Percentiles rank a stretch among this genome's conserved stretches.
These are phyloP conservation scores for Myriosclerotinia curreyana DNA, from an alignment of 2,329 filamentous ascomycete genomes.

Conservation along the genomic window DNA sequence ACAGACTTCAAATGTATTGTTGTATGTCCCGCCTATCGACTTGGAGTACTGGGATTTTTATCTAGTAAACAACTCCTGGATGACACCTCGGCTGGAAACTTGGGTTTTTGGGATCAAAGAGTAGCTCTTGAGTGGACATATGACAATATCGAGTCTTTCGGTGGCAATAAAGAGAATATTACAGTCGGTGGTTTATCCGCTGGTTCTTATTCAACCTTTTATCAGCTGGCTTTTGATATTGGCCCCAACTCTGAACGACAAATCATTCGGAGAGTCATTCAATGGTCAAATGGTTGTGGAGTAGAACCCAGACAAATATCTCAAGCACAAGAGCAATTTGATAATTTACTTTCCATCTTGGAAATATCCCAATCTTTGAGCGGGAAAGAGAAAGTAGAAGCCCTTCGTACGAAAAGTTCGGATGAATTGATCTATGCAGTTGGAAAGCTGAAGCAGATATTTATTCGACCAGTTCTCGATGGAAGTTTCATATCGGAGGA, in stretches of 20 bases:
- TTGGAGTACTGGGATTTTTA: slow-evolving; percentile 44
- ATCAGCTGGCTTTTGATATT: slow-evolving; percentile 28
- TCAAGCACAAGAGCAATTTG: slow-evolving; percentile 27
- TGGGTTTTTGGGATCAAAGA: slow-evolving; percentile 58
- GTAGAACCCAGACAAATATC: slow-evolving; percentile 44
- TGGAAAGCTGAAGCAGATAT: slow-evolving; percentile 23
- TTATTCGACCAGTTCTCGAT: slow-evolving; percentile 27
- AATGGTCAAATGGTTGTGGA: slow-evolving; percentile 45
- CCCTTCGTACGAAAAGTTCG: slow-evolving; percentile 18
- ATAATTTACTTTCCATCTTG: slow-evolving; percentile 24
- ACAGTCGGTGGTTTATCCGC: slow-evolving; percentile 52
- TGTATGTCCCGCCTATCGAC: slow-evolving; percentile 56
- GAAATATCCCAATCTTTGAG: slow-evolving; percentile 20
- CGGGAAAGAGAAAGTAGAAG: slow-evolving; percentile 14
- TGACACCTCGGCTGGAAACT: slow-evolving; percentile 33
- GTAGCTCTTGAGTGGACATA: slow-evolving; percentile 57
- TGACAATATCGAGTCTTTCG: slow-evolving; percentile 63
- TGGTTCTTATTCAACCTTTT: slow-evolving; percentile 34
- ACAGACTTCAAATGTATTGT: slow-evolving; percentile 54
- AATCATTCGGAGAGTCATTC: slow-evolving; percentile 25
- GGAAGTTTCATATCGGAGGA: slow-evolving; percentile 25
- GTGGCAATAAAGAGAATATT: slow-evolving; percentile 49
- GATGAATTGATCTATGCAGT: slow-evolving; percentile 24
- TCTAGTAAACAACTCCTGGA: slow-evolving; percentile 4
- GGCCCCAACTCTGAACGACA: slow-evolving; percentile 20